Base-by-base conservation (phyloP, 768 basidiomycete genomes). In the Termitomyces titanicus region DNA sequence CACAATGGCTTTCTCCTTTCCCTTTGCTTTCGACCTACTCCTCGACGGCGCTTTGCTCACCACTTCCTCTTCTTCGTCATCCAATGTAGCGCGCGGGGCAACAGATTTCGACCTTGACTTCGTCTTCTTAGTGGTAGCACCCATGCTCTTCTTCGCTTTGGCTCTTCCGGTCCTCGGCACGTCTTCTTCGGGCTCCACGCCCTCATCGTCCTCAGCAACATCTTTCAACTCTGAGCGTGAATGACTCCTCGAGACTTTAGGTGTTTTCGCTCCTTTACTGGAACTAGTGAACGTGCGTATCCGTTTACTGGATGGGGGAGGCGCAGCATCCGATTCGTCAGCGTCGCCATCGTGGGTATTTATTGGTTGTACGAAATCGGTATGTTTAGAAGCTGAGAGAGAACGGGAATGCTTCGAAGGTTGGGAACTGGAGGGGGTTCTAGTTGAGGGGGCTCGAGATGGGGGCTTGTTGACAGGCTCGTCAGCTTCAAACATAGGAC, bases 341-440 rank as follows among this genome's bases (percentile, higher is more conserved):
- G 55, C 66, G 53, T 76, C 68, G 9, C 73, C 75, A 53, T 78
- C 78, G 43, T 73, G 64, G 4, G 67, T 73, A 64, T 77, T 77
- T 9, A 70, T 73, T 10, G 74, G 72, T 56, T 73, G 60, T 27
- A 73, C 38, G n/a, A 69, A 47, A 39, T 77, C 76, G 38, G 66
- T 64, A 51, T 72, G 66, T 68, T 72, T 60, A 0, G 62, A 25
- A 64, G 64, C 20, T 54, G 63, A 59, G 58, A 64, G 51, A 62
- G 70, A 43, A 63, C 73, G 58, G 57, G 51, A 44, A 55, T 38
- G 67, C 62, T 70, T 74, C 3, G 64, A 50, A 34, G 52, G 45
- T 40, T 62, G 54, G 9, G 63, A 59, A 42, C 58, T 70, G 5
- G 74, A 70, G 15, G 69, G 31, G n/a, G 69, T 64, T 54, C 68